Conservation (phyloP, 176 grass and related monocot species). For the Ananas comosus region DNA sequence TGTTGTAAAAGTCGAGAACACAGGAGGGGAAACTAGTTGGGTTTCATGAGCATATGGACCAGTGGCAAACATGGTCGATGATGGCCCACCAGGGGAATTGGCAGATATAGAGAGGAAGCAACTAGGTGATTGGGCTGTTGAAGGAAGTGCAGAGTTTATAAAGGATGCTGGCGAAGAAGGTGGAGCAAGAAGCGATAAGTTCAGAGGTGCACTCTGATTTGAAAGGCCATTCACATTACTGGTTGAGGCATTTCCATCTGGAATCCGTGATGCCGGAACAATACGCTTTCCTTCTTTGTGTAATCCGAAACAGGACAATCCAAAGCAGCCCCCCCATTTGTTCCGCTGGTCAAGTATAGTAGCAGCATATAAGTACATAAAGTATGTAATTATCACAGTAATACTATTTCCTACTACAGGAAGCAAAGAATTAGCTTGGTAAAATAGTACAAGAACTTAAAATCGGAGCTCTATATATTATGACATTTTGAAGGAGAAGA, state of each 20-base stretch:
- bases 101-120: slow-evolving; percentile 62
- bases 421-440: background rate
- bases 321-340: slow-evolving; percentile 69
- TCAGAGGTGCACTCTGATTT: slow-evolving; percentile 56
- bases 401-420: background rate
- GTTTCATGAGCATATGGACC: slow-evolving; percentile 83
- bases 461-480: background rate
- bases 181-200: slow-evolving; percentile 70
- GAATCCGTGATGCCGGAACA: slow-evolving; percentile 65
- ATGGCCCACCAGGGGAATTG: slow-evolving; percentile 58
- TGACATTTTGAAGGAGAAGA: background rate
- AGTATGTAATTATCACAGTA: background rate
- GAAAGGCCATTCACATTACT: slow-evolving; percentile 40
- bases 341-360: slow-evolving; percentile 30
- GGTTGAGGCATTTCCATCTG: slow-evolving; percentile 44
- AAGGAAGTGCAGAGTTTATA: slow-evolving; percentile 68
- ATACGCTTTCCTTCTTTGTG: slow-evolving; percentile 70
- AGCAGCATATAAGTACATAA: slow-evolving; percentile 20
- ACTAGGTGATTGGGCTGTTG: slow-evolving; percentile 70
- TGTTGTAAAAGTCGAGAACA: slow-evolving; percentile 83
- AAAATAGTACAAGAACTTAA: background rate
- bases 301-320: slow-evolving; percentile 69
- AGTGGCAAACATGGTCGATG: slow-evolving; percentile 69
- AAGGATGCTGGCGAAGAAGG: slow-evolving; percentile 77
- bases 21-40: slow-evolving; percentile 73